Base-by-base conservation (phyloP, 2,329 filamentous ascomycete genomes). In the Pestalotiopsis sp. region DNA sequence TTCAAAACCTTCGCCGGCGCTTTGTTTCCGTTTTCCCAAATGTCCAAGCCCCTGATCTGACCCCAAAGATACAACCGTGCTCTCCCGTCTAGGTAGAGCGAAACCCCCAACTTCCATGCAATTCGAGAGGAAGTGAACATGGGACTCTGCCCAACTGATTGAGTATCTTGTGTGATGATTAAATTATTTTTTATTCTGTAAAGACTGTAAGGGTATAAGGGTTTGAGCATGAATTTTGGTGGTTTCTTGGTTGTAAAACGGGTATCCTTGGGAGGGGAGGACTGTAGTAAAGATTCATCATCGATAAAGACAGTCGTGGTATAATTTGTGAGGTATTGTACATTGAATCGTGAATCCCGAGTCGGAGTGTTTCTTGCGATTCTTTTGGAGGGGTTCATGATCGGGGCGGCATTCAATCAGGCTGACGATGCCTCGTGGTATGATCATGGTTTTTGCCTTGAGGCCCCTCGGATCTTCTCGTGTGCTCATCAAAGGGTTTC, bases 271-370 rank as follows among this genome's bases (percentile, higher is more conserved):
- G 45, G 45, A 52, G 45, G 45, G 45, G 45, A 52, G 45, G 45
- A 52, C 45, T 52, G 45, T 52, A n/a, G 17, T 52, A 52, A 52
- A 52, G 31, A 36, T 36, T n/a, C 45, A 23, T 52, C 45, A n/a
- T 52, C 45, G 45, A 52, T 52, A 52, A 23, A 38, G 11, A 65
- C 25, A 65, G 13, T n/a, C 63, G 27, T 65, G 25, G 17, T 14
- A 23, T 39, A 36, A 14, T 23, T 23, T 39, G 64, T 9, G 9
- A 4, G 17, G 17, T 14, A 58, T 11, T 56, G 17, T 66, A 58
- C 58, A 56, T 14, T 13, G 20, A 9, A 56, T n/a, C 25, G 58
- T 82, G 81, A 49, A n/a, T 5, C 41, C n/a, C 45, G n/a, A 3
- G 45, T 6, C 7, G 45, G 45, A 0, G 3, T 20, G 1, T 11